phyloP scores from a whole-genome alignment of 2,329 filamentous ascomycete genomes.

The Paraphoma sp. region DNA sequence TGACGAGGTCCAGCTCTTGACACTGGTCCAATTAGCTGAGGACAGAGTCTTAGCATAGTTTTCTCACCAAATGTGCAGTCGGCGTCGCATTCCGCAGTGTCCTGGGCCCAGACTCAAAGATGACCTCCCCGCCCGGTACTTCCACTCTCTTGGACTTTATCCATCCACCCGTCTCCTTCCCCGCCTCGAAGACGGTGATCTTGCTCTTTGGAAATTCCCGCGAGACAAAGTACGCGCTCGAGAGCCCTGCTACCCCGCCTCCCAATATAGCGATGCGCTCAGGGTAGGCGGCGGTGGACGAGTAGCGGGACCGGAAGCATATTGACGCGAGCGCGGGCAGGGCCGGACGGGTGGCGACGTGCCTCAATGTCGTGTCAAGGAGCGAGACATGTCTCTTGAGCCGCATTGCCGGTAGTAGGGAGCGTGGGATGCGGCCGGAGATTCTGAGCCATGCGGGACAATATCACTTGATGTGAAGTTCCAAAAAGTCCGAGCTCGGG shows the following conservation, averaged over 20 bases:
- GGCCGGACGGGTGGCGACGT: slow-evolving; percentile 22
- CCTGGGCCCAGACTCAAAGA: slow-evolving; percentile 85
- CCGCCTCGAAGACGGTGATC: slow-evolving; percentile 83
- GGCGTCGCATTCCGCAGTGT: slow-evolving; percentile 74
- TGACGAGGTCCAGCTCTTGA: slow-evolving; percentile 61
- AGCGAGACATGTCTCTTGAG: slow-evolving; percentile 44
- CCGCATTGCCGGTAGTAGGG: slow-evolving; percentile 44
- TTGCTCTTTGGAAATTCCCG: slow-evolving; percentile 70
- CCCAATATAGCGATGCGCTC: slow-evolving; percentile 58
- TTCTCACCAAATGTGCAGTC: slow-evolving; percentile 72
- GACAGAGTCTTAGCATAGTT: neutral
- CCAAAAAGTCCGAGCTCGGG: slow-evolving; percentile 6
- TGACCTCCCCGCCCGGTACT: slow-evolving; percentile 67
- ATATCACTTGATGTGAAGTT: neutral
- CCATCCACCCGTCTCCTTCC: slow-evolving; percentile 80
- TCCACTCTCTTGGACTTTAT: slow-evolving; percentile 70
- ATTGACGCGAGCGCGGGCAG: slow-evolving; percentile 26
- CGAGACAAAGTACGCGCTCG: slow-evolving; percentile 72
- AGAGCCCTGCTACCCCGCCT: slow-evolving; percentile 59
- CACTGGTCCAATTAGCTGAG: slow-evolving; percentile 54
- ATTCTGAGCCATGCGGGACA: slow-evolving; percentile 3
- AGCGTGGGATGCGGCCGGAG: slow-evolving; percentile 5
- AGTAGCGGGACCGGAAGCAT: slow-evolving; percentile 18
- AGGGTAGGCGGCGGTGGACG: slow-evolving; percentile 33
- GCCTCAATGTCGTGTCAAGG: slow-evolving; percentile 42